Evolutionary conservation across 192 early-diverging fungal genomes (phyloP).

Genomic region (Glomus cerebriforme): DNA sequence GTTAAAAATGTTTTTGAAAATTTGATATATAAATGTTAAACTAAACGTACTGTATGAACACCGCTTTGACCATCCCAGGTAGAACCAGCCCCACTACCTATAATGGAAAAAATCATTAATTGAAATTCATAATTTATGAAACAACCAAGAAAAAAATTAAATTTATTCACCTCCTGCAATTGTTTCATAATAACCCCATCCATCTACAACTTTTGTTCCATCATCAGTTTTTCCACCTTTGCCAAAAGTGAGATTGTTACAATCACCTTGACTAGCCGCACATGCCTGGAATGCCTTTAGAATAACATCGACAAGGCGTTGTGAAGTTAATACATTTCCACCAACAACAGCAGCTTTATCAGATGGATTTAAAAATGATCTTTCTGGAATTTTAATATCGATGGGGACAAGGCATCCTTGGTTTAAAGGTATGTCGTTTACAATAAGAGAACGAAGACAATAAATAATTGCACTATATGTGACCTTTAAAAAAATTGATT

Average conservation of each 20-base stretch:
- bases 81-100: conserved; percentile 82
- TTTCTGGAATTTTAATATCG: conserved; percentile 73
- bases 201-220: conserved; percentile 55
- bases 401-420: conserved; percentile 93
- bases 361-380: conserved; percentile 78
- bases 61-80: conserved; percentile 85
- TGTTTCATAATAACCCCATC: conserved; percentile 97
- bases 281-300: conserved; percentile 87
- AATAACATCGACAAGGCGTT: conserved; percentile 90
- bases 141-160: neutral
- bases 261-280: conserved; percentile 91
- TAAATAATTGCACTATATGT: conserved; percentile 96
- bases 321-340: conserved; percentile 94
- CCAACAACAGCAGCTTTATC: conserved; percentile 92
- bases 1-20: neutral
- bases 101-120: neutral
- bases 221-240: conserved; percentile 60
- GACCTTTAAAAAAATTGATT: conserved; percentile 44
- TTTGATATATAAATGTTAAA: neutral
- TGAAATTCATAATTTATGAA: neutral
- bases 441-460: conserved; percentile 90
- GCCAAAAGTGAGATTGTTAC: conserved; percentile 98
- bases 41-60: conserved; percentile 57
- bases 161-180: conserved; percentile 66
- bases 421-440: conserved; percentile 90